These are phyloP conservation scores for Digitaria exilis DNA, from an alignment of 202 grass and related monocot genomes.

Conservation along the genomic window DNA sequence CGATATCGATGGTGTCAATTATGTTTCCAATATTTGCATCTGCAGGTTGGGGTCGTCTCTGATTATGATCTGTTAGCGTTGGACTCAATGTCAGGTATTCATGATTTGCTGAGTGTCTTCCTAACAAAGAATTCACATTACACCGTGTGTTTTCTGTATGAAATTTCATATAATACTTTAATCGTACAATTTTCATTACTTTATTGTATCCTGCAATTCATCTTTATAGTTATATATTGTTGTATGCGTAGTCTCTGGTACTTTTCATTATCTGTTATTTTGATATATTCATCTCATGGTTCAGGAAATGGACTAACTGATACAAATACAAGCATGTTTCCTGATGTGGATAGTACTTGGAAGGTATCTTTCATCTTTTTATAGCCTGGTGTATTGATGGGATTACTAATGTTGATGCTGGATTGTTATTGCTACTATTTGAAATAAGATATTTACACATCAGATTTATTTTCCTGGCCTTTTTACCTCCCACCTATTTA, in stretches of 20 bases:
- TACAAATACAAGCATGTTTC: slow-evolving; percentile 74
- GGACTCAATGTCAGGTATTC: slow-evolving; percentile 86
- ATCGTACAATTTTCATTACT: background rate
- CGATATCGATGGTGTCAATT: slow-evolving; percentile 1
- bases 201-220: background rate
- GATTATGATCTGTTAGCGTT: slow-evolving; percentile 96
- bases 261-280: slow-evolving; percentile 17
- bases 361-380: slow-evolving; percentile 62
- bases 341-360: slow-evolving; percentile 90
- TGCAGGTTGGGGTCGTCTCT: slow-evolving; percentile 93
- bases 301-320: slow-evolving; percentile 65
- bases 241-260: background rate
- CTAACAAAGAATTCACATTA: slow-evolving; percentile 21
- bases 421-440: background rate
- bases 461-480: background rate
- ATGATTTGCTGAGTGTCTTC: slow-evolving; percentile 12
- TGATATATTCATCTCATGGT: slow-evolving; percentile 35
- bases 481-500: background rate
- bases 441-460: background rate
- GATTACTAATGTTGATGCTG: slow-evolving; percentile 10
- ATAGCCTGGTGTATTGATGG: background rate
- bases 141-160: background rate
- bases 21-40: slow-evolving; percentile 15
- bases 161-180: slow-evolving; percentile 2
- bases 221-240: background rate